phyloP scores from a whole-genome alignment of 2,329 filamentous ascomycete genomes.

The Cytospora mali region DNA sequence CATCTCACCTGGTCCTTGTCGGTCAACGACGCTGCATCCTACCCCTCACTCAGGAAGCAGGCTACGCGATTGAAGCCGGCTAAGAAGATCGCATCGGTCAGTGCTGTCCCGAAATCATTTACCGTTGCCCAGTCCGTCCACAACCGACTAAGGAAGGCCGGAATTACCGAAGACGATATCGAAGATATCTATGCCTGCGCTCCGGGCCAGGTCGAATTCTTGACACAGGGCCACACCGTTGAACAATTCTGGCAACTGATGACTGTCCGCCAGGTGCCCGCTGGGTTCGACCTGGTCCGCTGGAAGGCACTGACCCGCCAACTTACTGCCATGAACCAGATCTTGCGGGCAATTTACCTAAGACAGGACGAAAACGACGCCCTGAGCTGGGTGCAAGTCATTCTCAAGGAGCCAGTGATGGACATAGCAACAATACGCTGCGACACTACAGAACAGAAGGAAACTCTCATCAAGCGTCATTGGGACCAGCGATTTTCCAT shows the following conservation, averaged over 20 bases:
- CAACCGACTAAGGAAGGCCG: background rate
- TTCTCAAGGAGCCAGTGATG: background rate
- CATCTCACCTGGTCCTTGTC: background rate
- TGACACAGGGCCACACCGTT: constrained; percentile 32
- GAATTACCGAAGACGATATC: constrained; percentile 22
- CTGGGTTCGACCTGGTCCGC: constrained; percentile 25
- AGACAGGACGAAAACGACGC: background rate
- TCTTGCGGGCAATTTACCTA: background rate
- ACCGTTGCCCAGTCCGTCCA: background rate
- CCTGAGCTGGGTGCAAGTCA: background rate
- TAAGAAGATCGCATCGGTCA: background rate
- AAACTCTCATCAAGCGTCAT: constrained; percentile 31
- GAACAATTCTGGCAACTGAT: constrained; percentile 34
- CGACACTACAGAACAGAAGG: constrained; percentile 31
- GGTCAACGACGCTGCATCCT: background rate
- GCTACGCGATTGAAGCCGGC: background rate
- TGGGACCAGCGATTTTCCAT: constrained; percentile 36
- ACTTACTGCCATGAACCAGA: background rate
- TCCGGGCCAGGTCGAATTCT: constrained; percentile 37
- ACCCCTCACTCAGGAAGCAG: background rate
- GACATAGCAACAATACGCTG: constrained; percentile 14
- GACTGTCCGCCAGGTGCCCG: constrained; percentile 32
- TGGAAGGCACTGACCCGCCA: constrained; percentile 28
- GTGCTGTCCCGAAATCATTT: background rate
- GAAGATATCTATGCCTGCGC: constrained; percentile 36